Conservation (phyloP, 2,329 filamentous ascomycete species). For the Colletotrichum sidae region DNA sequence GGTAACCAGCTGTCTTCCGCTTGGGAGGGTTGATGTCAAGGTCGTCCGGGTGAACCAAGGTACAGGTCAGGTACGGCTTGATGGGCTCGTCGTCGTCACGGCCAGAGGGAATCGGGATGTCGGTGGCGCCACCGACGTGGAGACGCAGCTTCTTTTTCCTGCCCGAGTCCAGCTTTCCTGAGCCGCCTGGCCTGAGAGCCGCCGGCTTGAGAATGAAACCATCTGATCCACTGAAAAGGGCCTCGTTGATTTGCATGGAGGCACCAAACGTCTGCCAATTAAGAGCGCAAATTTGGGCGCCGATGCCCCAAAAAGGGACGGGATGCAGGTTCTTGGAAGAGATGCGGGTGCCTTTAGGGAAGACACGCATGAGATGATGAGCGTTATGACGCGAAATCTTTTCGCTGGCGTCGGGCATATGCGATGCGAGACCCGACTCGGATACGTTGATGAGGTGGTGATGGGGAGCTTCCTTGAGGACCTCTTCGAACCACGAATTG, state of each 20-base stretch:
- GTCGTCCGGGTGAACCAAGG: conserved; percentile 69
- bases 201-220: conserved; percentile 75
- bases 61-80: conserved; percentile 74
- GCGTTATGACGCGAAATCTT: conserved; percentile 72
- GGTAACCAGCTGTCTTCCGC: conserved; percentile 71
- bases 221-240: conserved; percentile 72
- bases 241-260: conserved; percentile 76
- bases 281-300: conserved; percentile 76
- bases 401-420: conserved; percentile 59
- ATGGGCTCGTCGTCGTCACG: conserved; percentile 62
- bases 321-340: conserved; percentile 73
- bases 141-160: conserved; percentile 63
- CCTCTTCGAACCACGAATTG: conserved; percentile 72
- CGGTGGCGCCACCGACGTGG: conserved; percentile 71
- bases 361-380: conserved; percentile 76
- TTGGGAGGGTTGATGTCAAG: conserved; percentile 63
- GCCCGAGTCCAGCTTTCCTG: conserved; percentile 57
- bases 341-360: conserved; percentile 76
- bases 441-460: conserved; percentile 78
- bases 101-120: conserved; percentile 66
- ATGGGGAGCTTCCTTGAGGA: conserved; percentile 67
- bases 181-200: conserved; percentile 66
- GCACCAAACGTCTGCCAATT: conserved; percentile 78
- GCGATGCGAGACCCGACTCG: conserved; percentile 66
- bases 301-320: conserved; percentile 73